Evolutionary conservation across 1,284 basidiomycete genomes (phyloP), one percentile per base, ranked within the genome.

Genomic region (Heterobasidion occidentale): DNA sequence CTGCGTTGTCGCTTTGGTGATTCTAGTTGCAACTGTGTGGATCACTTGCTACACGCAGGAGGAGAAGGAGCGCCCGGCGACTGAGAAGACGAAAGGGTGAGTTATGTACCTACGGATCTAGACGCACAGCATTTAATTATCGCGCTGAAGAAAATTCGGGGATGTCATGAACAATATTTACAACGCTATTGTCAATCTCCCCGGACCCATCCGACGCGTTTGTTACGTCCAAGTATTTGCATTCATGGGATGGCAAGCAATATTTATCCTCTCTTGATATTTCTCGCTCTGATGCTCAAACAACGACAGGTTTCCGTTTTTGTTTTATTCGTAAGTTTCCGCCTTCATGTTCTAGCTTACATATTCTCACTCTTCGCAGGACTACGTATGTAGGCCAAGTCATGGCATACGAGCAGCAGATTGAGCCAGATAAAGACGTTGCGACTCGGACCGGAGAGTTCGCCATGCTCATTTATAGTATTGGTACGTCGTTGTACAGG

Each of bases 321-420:
- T 98, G 38, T 97, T 97, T 72, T 97, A 96, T 67, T 84, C 92
- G 80, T 88, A 68, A 60, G 83, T 72, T 46, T 15, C 14, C 61
- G 61, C 15, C 50, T 46, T 51, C 15, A 46, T 36, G 14, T 12
- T 50, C 50, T 55, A 15, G 6, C 46, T 56, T n/a, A 51, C 48
- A 56, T 46, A 55, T 48, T 59, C 46, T 54, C 47, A 11, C 11
- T 27, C n/a, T 36, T 9, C 63, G 53, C 60, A 86, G 88, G 15
- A 97, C 94, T 1, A 94, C 92, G 1, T 98, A 94, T 66, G 81
- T 97, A 58, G 88, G 91, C 7, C 92, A 96, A 71, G 79, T 96
- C 27, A 92, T 95, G 90, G 90, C 91, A 2, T 77, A 85, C 54
- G 86, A 95, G 66, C 70, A 81, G 0, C 77, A 77, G 9, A 65